A percentile compares a stretch with the other conserved stretches of the same genome.
Conservation (phyloP, 1,284 basidiomycete genomes). For the Austroboletus rostrupii region DNA sequence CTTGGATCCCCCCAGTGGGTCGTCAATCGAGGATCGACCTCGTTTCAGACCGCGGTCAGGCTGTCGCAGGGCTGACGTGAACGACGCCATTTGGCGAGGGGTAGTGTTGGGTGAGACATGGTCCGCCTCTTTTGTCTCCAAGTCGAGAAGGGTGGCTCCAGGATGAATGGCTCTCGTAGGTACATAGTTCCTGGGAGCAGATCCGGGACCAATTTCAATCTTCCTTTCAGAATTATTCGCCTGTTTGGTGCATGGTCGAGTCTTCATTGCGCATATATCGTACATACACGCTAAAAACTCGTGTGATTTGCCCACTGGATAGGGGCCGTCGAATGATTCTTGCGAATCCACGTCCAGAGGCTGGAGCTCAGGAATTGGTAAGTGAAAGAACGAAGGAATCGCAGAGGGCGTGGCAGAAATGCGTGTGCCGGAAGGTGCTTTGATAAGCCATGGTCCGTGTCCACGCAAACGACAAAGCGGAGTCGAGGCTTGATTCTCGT, state of each 20-base stretch:
- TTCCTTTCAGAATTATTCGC: not conserved
- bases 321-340: not conserved
- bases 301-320: not conserved
- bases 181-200: not conserved
- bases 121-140: not conserved
- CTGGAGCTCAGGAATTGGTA: not conserved
- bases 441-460: not conserved
- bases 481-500: not conserved
- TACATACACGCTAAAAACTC: not conserved
- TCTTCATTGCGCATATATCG: conserved; percentile 14
- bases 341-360: not conserved
- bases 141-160: not conserved
- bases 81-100: not conserved
- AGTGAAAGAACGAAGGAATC: not conserved
- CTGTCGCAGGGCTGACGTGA: not conserved
- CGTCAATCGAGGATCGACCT: conserved; percentile 5
- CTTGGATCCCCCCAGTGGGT: conserved; percentile 10
- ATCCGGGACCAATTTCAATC: not conserved
- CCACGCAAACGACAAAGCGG: not conserved
- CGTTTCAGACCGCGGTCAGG: conserved; percentile 16
- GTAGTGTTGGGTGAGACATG: not conserved
- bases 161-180: not conserved
- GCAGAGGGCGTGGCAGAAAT: not conserved
- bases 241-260: not conserved
- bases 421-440: conserved; percentile 1